These are phyloP conservation scores for Mallotus repandus DNA, from an alignment of 441 rosid species.

Conservation along the genomic window DNA sequence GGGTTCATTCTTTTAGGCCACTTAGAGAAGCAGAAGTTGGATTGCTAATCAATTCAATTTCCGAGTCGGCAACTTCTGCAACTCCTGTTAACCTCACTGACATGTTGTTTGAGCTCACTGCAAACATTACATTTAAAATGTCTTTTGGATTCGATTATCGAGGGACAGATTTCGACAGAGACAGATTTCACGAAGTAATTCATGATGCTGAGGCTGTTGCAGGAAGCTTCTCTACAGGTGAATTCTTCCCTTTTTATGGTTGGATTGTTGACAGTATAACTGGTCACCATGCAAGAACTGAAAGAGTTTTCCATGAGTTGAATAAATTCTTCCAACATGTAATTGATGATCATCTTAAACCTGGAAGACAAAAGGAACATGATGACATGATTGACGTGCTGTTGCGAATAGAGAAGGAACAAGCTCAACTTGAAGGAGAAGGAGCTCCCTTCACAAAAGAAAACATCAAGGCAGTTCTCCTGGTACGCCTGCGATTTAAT, in stretches of 20 bases:
- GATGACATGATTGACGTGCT: slow-evolving; percentile 51
- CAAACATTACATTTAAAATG: too few species aligned
- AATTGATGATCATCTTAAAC: slow-evolving; percentile 48
- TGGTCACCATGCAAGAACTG: slow-evolving; percentile 33
- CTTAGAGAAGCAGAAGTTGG: slow-evolving; percentile 19
- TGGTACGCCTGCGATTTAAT: too few species aligned
- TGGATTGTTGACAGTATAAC: slow-evolving; percentile 39
- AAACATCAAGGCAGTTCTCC: slow-evolving; percentile 40
- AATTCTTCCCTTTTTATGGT: too few species aligned
- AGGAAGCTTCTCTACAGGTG: too few species aligned
- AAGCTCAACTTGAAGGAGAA: slow-evolving; percentile 21
- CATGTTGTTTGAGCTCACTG: slow-evolving; percentile 23
- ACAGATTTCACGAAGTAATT: too few species aligned
- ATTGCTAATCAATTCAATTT: slow-evolving; percentile 34
- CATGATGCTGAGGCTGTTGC: too few species aligned
- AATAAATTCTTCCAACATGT: slow-evolving; percentile 35
- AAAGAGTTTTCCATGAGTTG: slow-evolving; percentile 27
- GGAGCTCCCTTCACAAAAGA: slow-evolving; percentile 30
- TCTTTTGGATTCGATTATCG: too few species aligned
- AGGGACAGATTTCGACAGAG: slow-evolving; percentile 52
- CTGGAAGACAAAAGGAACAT: slow-evolving; percentile 18
- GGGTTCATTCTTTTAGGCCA: too few species aligned
- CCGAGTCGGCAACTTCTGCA: slow-evolving; percentile 29
- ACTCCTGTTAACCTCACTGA: slow-evolving; percentile 37
- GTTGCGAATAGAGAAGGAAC: slow-evolving; percentile 33